phyloP scores from a whole-genome alignment of 2,329 filamentous ascomycete genomes.

The Gliomastix tumulicola region DNA sequence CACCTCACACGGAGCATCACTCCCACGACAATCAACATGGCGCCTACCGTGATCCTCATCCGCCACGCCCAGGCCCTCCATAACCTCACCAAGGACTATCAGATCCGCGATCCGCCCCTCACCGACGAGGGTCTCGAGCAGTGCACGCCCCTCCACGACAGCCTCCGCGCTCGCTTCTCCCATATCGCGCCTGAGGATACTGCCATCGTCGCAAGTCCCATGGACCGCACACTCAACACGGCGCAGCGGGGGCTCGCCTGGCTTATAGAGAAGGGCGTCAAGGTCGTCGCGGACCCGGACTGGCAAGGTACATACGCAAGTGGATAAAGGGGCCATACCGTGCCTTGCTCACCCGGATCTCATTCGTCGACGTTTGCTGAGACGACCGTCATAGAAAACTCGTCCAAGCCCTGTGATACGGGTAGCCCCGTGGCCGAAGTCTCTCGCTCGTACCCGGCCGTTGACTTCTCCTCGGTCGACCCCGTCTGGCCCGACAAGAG shows the following conservation, averaged over 20 bases:
- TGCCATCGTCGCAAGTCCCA: conserved; percentile 56
- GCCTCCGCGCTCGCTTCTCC: conserved; percentile 29
- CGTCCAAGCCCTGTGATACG: conserved; percentile 52
- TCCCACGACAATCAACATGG: no score
- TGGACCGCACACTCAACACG: conserved; percentile 60
- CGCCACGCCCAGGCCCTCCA: conserved; percentile 76
- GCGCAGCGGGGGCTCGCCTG: conserved; percentile 50
- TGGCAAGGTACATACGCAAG: conserved; percentile 49
- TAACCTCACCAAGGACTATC: conserved; percentile 40
- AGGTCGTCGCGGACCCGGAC: conserved; percentile 48
- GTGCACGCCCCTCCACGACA: conserved; percentile 34
- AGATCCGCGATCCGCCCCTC: conserved; percentile 42
- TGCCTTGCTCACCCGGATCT: neutral
- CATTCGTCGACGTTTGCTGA: neutral
- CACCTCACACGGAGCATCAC: neutral
- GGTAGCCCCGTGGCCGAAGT: conserved; percentile 41
- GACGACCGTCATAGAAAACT: conserved; percentile 36
- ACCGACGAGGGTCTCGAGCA: conserved; percentile 41
- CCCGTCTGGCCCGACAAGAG: conserved; percentile 58
- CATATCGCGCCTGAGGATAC: conserved; percentile 21
- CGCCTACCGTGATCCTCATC: conserved; percentile 66
- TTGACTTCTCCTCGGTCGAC: conserved; percentile 52
- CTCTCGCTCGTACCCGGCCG: conserved; percentile 39
- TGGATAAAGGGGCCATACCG: neutral
- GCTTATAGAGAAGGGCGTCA: conserved; percentile 46